Evolutionary conservation across 176 grass and related monocot species (phyloP).

Genomic region (Musa acuminata): DNA sequence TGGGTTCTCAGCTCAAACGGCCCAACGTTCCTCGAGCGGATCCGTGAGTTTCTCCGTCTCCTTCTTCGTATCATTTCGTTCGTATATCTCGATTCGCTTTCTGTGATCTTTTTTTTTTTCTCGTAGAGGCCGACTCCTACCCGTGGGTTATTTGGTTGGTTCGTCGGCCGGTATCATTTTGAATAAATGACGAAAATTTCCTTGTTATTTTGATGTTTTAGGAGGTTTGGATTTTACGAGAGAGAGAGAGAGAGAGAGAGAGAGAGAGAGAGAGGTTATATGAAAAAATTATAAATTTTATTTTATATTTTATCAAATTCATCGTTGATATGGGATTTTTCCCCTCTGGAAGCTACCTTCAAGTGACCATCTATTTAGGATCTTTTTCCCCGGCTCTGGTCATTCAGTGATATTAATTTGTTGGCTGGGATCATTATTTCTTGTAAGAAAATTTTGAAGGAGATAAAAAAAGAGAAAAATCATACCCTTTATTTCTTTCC

Average conservation of each 20-base stretch:
- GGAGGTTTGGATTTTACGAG: too few relatives aligned
- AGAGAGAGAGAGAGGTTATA: not conserved
- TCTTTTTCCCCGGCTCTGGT: not conserved
- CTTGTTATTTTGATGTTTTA: not conserved
- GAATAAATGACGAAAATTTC: not conserved
- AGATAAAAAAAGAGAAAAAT: too few relatives aligned
- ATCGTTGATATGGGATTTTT: not conserved
- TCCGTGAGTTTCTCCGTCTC: slow-evolving; percentile 58
- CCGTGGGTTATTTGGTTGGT: not conserved
- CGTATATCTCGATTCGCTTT: not conserved
- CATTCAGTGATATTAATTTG: slow-evolving; percentile 23
- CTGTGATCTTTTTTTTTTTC: not conserved
- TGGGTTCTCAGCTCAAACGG: slow-evolving; percentile 76
- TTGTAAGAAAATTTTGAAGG: too few relatives aligned
- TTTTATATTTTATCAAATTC: not conserved
- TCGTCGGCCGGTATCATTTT: not conserved
- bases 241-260: too few relatives aligned
- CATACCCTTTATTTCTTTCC: not conserved
- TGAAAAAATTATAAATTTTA: slow-evolving; percentile 3
- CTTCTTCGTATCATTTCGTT: slow-evolving; percentile 7
- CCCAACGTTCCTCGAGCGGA: slow-evolving; percentile 64
- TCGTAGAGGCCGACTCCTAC: not conserved
- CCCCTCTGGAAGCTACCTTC: not conserved
- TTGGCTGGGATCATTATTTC: too few relatives aligned
- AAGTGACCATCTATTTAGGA: not conserved